Evolutionary conservation across 1,284 basidiomycete species (phyloP), one percentile per base, ranked within the genome.

Genomic region (Tranzscheliella williamsii): DNA sequence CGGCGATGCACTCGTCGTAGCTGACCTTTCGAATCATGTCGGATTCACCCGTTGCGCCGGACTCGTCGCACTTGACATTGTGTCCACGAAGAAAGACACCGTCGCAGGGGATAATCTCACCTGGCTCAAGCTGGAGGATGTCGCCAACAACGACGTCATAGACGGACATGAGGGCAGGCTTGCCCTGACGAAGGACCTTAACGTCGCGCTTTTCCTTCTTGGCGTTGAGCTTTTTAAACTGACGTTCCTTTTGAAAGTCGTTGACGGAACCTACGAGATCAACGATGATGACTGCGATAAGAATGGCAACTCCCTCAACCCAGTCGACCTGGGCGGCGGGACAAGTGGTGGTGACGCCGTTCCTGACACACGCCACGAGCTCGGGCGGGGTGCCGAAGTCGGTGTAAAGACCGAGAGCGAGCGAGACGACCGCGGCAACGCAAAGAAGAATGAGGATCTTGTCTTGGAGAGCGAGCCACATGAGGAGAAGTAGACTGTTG

Each of bases 241-340:
- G 94, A 6, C 86, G 86, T 78, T 98, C 94, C 80, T 98, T 97
- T 79, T 97, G 92, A 86, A 89, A 98, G 76, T 93, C 91, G 73
- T 91, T 93, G 29, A 93, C 57, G 20, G 89, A 90, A 29, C 90
- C 91, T 40, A 93, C 89, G 36, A 67, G 50, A 24, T 70, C 67
- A 33, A 76, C 71, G 38, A 82, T 80, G 64, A 80, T 78, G 51
- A 94, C 87, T 5, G 95, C 95, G 45, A 92, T 84, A 67, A 95
- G 85, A 75, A 98, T 98, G 6, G 94, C 91, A 12, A 98, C 91
- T 72, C 95, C 95, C 81, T 98, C 94, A 4, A 98, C 91, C 93
- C 94, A 98, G 72, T 97, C 93, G 41, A 84, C 80, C 24, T 62
- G 46, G 21, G 62, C 57, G n/a, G 57, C 52, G 2, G 35, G 15